These are phyloP conservation scores for Papiliotrema nemorosa DNA, from an alignment of 1,284 basidiomycete species.

Conservation along the genomic window DNA sequence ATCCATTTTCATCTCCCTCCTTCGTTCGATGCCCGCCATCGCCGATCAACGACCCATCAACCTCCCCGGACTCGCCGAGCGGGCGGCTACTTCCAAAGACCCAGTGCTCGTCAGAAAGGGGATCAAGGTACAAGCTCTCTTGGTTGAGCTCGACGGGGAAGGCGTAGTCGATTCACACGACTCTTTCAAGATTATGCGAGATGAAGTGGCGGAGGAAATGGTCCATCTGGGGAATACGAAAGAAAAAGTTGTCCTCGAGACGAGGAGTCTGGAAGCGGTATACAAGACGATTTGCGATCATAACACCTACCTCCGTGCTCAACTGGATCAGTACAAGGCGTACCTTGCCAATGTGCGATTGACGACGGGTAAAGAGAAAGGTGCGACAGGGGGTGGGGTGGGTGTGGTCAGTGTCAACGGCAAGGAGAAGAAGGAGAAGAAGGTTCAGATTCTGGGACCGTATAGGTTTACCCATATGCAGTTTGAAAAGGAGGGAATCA, in stretches of 20 bases:
- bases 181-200: constrained; percentile 90
- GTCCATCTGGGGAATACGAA: constrained; percentile 92
- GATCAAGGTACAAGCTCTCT: constrained; percentile 99
- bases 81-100: constrained; percentile 95
- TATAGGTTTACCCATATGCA: constrained; percentile 97
- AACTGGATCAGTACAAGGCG: constrained; percentile 99
- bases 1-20: constrained; percentile 95
- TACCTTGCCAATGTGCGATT: constrained; percentile 96
- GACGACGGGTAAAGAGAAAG: constrained; percentile 61
- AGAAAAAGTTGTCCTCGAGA: constrained; percentile 93
- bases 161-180: constrained; percentile 79
- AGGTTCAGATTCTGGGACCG: constrained; percentile 84
- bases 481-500: constrained; percentile 99
- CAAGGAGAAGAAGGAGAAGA: constrained; percentile 89
- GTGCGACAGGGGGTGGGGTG: constrained; percentile 73
- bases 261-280: constrained; percentile 85
- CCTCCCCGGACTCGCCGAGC: constrained; percentile 83
- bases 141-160: constrained; percentile 89
- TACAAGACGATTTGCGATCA: constrained; percentile 99
- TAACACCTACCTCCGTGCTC: constrained; percentile 92
- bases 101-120: constrained; percentile 90
- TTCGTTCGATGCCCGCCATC: constrained; percentile 85
- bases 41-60: constrained; percentile 84
- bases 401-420: constrained; percentile 94
- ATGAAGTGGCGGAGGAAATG: constrained; percentile 92